These are phyloP conservation scores for Eremothecium coryli DNA, from an alignment of 1,139 yeast species.

Conservation along the genomic window DNA sequence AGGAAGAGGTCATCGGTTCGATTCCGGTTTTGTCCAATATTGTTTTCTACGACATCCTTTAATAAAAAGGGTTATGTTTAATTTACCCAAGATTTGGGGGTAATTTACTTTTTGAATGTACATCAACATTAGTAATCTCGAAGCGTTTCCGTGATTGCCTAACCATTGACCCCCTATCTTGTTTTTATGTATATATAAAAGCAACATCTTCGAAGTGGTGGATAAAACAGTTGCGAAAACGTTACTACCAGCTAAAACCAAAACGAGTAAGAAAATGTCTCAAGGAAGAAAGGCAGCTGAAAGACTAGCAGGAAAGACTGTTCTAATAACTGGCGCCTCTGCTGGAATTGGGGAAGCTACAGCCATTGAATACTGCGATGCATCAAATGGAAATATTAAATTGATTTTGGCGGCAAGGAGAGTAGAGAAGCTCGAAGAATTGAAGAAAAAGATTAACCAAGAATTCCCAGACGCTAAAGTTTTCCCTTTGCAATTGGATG, in stretches of 20 bases:
- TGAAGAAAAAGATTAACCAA: slow-evolving; percentile 38
- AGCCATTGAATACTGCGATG: slow-evolving; percentile 61
- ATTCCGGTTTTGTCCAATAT: slow-evolving; percentile 29
- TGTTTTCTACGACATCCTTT: slow-evolving; percentile 8
- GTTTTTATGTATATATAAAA: no score
- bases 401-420: slow-evolving; percentile 66
- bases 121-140: no score
- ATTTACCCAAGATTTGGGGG: no score
- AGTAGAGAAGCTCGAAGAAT: slow-evolving; percentile 41
- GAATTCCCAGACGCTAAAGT: slow-evolving; percentile 45
- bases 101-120: no score
- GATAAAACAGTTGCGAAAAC: no score
- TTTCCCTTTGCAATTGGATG: slow-evolving; percentile 49
- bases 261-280: no score
- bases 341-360: slow-evolving; percentile 67
- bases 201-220: no score
- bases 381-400: slow-evolving; percentile 57
- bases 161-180: no score
- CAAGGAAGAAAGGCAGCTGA: slow-evolving; percentile 34
- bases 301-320: slow-evolving; percentile 37
- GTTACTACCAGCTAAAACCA: no score
- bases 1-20: slow-evolving; percentile 32
- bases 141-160: no score
- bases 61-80: background rate
- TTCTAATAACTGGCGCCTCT: slow-evolving; percentile 39